A percentile compares a stretch with the other conserved stretches of the same genome.
Conservation (phyloP, 768 basidiomycete species). For the Omphalotus guepiniiformis region DNA sequence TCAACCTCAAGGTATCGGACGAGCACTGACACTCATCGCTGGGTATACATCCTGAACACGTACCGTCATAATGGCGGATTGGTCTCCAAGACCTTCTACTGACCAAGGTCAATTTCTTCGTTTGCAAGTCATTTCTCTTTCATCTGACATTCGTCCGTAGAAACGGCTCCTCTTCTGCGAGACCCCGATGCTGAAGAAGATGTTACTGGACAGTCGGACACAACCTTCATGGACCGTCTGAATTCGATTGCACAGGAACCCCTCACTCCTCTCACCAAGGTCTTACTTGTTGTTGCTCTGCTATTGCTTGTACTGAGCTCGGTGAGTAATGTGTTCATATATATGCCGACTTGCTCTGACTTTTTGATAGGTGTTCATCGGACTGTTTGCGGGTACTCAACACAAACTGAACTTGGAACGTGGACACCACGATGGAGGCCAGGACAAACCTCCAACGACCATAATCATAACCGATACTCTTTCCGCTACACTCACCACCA, state of each 20-base stretch:
- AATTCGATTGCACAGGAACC: conserved; percentile 65
- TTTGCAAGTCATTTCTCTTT: background rate
- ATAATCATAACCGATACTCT: conserved; percentile 13
- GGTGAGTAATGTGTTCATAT: conserved; percentile 23
- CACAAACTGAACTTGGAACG: conserved; percentile 60
- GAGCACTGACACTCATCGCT: no score
- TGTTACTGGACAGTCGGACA: conserved; percentile 19
- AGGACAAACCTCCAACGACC: conserved; percentile 1
- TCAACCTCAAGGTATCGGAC: conserved; percentile 3
- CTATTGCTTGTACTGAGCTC: conserved; percentile 77
- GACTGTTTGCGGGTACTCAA: conserved; percentile 87
- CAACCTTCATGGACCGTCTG: conserved; percentile 43
- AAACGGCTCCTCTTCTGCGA: conserved; percentile 60
- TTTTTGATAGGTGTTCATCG: conserved; percentile 69
- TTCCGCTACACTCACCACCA: conserved; percentile 35
- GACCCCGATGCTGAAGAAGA: conserved; percentile 39
- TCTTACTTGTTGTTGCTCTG: conserved; percentile 72
- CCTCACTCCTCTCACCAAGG: conserved; percentile 78
- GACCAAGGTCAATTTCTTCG: conserved; percentile 45
- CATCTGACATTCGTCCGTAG: conserved; percentile 28
- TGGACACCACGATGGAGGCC: conserved; percentile 32
- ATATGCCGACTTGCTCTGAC: background rate
- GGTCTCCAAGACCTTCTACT: conserved; percentile 47
- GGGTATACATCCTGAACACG: background rate
- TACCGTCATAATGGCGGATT: conserved; percentile 48